phyloP scores from a whole-genome alignment of 2,329 filamentous ascomycete genomes.

The Botrytis fragariae region DNA sequence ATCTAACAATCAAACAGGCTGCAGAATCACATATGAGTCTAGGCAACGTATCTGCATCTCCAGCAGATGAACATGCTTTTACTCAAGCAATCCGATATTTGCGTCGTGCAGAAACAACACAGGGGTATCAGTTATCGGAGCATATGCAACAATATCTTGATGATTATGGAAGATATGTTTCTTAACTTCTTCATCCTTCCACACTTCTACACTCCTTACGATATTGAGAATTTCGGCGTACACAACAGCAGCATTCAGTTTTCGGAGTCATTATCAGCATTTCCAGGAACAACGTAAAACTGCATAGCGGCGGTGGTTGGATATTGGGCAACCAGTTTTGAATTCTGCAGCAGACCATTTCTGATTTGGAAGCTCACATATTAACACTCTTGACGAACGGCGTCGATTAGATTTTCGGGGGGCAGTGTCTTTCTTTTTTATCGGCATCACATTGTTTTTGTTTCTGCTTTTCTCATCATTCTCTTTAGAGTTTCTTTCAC shows the following conservation, averaged over 20 bases:
- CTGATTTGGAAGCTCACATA: not conserved
- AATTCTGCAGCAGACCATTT: not conserved
- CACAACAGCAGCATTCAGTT: not conserved
- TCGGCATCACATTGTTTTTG: not conserved
- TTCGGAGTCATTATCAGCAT: not conserved
- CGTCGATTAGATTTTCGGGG: not conserved
- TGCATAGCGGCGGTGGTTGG: not conserved
- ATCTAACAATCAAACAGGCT: constrained; percentile 39
- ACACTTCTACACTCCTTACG: not conserved
- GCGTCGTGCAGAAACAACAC: constrained; percentile 43
- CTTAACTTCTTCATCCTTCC: constrained; percentile 19
- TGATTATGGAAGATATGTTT: constrained; percentile 43
- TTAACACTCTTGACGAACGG: not conserved
- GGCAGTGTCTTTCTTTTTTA: not conserved
- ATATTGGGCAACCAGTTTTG: not conserved
- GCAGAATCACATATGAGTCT: constrained; percentile 53
- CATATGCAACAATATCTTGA: constrained; percentile 50
- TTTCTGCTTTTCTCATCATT: not conserved
- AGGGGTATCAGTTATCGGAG: constrained; percentile 43
- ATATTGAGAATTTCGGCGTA: constrained; percentile 6
- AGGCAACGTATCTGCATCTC: constrained; percentile 48
- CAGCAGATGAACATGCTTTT: constrained; percentile 46
- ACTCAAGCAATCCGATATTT: constrained; percentile 47
- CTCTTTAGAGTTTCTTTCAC: not conserved
- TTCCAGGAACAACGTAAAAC: not conserved